phyloP scores from a whole-genome alignment of 495 filamentous ascomycete genomes.

The Penicillium flavigenum region DNA sequence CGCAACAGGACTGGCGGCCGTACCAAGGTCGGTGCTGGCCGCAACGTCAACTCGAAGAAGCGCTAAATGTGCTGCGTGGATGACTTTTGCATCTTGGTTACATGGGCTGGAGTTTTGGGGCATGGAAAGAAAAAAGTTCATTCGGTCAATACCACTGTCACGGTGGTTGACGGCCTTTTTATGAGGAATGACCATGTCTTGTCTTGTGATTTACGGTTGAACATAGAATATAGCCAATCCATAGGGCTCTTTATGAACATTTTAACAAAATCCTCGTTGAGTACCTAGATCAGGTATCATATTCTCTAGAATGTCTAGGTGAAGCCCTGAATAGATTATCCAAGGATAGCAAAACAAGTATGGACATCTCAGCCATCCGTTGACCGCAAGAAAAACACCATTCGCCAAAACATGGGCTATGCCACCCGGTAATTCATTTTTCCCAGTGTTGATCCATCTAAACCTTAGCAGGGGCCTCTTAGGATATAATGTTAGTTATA shows the following conservation, averaged over 20 bases:
- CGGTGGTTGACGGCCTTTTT: slow-evolving; percentile 15
- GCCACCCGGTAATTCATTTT: slow-evolving; percentile 34
- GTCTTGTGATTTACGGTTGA: slow-evolving; percentile 14
- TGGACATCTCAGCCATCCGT: slow-evolving; percentile 32
- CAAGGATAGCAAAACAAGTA: slow-evolving; percentile 16
- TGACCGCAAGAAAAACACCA: slow-evolving; percentile 45
- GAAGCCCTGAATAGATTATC: slow-evolving; percentile 9
- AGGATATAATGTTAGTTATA: slow-evolving; percentile 17
- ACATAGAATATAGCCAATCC: slow-evolving; percentile 22
- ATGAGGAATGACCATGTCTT: slow-evolving; percentile 26
- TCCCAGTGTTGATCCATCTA: slow-evolving; percentile 25
- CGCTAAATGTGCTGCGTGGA: slow-evolving; percentile 36
- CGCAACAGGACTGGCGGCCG: slow-evolving; percentile 59
- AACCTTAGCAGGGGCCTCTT: slow-evolving; percentile 33
- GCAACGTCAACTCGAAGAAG: slow-evolving; percentile 82
- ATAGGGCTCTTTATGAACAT: slow-evolving; percentile 19
- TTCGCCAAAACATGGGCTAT: slow-evolving; percentile 42
- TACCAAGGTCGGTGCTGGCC: slow-evolving; percentile 80
- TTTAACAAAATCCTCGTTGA: slow-evolving; percentile 4
- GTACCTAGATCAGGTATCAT: slow-evolving; percentile 14
- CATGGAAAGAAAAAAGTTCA: slow-evolving; percentile 30
- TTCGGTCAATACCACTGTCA: slow-evolving; percentile 10
- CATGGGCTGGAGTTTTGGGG: slow-evolving; percentile 38
- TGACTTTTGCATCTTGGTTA: slow-evolving; percentile 29
- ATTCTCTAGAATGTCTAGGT: slow-evolving; percentile 11